Evolutionary conservation across 495 filamentous ascomycete species (phyloP), one percentile per base, ranked within the genome.

Genomic region (Neurospora pannonica): DNA sequence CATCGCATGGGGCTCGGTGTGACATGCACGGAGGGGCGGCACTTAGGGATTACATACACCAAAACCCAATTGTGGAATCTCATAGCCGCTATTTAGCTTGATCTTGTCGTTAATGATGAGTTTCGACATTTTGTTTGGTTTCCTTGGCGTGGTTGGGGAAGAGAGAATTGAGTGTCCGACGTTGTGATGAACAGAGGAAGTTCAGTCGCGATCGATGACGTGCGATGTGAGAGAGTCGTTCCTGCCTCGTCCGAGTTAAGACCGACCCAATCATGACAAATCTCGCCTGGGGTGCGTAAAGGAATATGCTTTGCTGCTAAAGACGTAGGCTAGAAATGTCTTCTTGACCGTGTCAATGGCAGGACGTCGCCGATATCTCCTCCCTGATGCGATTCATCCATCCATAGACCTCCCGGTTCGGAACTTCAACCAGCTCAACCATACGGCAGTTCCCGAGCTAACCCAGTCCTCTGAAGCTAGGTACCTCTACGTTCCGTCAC

Each of bases 21-120:
- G 17, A 72, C 39, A 54, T 54, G 34, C 21, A 70, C 13, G 5
- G 31, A 24, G 43, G 46, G 17, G 54, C 9, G 15, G 67, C 13
- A 13, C n/a, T 77, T 34, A 21, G 21, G 10, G 5, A 62, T 34
- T 31, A 85, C 90, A 79, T 86, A 92, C 91, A 70, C 92, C 92
- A 77, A 89, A 94, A 3, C 93, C 93, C 43, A 95, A 77, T 11
- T 87, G 81, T 0, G 93, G 93, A 43, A 97, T 94, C 73, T 94
- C 89, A 80, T 90, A 90, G 72, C 93, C 93, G 67, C 92, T 94
- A 75, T 89, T 88, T 82, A 95, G 84, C 78, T 89, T 90, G 76
- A 90, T 84, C 43, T 86, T 91, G 17, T 90, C 89, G 75, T 90
- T 86, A 78, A 94, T 86, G 34, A 82, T 86, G 40, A 91, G 83